These are phyloP conservation scores for Poa annua DNA, from an alignment of 176 grass and related monocot genomes.

Conservation along the genomic window DNA sequence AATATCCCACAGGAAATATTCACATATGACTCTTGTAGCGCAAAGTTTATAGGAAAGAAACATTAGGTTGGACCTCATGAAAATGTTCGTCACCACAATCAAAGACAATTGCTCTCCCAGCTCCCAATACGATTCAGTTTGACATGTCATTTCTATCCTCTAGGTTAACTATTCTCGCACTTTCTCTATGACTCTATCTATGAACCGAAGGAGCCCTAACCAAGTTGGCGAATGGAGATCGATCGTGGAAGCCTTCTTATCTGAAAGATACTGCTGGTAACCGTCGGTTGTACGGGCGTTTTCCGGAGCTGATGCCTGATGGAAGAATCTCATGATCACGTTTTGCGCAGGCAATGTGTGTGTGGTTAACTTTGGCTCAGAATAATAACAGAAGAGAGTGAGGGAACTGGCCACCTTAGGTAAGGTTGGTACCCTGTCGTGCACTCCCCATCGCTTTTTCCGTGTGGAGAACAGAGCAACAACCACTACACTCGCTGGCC, in stretches of 20 bases:
- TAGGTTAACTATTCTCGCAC: too few relatives aligned
- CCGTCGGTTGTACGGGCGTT: constrained; percentile 32
- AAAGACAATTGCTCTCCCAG: too few relatives aligned
- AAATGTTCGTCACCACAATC: too few relatives aligned
- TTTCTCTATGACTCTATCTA: too few relatives aligned
- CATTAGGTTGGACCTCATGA: too few relatives aligned
- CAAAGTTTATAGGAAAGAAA: too few relatives aligned
- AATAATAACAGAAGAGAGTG: background rate
- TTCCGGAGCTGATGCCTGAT: background rate
- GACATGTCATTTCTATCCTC: too few relatives aligned
- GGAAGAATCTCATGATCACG: constrained; percentile 19
- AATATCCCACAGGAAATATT: too few relatives aligned
- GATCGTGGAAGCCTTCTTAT: background rate
- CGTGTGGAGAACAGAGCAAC: constrained; percentile 38
- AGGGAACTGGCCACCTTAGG: background rate
- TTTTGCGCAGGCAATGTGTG: background rate
- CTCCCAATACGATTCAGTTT: too few relatives aligned
- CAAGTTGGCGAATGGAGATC: too few relatives aligned
- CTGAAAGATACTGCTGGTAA: background rate
- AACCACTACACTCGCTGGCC: constrained; percentile 29
- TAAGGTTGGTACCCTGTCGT: constrained; percentile 16
- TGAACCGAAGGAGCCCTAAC: too few relatives aligned
- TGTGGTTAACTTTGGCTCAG: background rate
- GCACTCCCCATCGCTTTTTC: background rate
- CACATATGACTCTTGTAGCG: too few relatives aligned